These are phyloP conservation scores for Fraxinus greggii DNA, from an alignment of 305 asterid genomes.

Conservation along the genomic window DNA sequence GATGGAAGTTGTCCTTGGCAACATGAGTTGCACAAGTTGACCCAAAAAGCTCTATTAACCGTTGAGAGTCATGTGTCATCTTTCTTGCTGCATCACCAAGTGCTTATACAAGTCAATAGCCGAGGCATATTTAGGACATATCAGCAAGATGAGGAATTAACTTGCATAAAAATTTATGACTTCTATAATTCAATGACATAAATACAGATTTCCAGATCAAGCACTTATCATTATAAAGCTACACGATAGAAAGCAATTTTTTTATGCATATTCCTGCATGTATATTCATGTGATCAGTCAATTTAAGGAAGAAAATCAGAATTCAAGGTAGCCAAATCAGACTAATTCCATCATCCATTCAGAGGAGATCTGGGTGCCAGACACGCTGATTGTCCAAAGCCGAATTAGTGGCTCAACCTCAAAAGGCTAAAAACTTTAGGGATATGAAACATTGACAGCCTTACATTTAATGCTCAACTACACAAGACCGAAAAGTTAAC, in stretches of 20 bases:
- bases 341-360: not conserved
- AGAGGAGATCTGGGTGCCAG: not conserved
- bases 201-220: not conserved
- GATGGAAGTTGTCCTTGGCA: not conserved
- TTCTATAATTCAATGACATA: not conserved
- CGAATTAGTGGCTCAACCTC: not conserved
- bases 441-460: not conserved
- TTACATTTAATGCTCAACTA: not conserved
- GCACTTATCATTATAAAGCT: not conserved
- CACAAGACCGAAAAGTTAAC: not conserved
- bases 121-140: not conserved
- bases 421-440: not conserved
- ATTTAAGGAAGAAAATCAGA: conserved; percentile 2
- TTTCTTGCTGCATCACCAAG: not conserved
- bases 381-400: not conserved
- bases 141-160: not conserved
- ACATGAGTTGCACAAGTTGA: not conserved
- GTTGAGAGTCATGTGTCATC: not conserved
- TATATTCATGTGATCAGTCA: not conserved
- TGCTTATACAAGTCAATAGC: not conserved
- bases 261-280: not conserved
- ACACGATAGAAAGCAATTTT: not conserved
- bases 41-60: not conserved
- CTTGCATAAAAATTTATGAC: not conserved
- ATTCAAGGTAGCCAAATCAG: not conserved